Evolutionary conservation across 2,329 filamentous ascomycete species (phyloP).

Genomic region (Bipolaris zeicola): DNA sequence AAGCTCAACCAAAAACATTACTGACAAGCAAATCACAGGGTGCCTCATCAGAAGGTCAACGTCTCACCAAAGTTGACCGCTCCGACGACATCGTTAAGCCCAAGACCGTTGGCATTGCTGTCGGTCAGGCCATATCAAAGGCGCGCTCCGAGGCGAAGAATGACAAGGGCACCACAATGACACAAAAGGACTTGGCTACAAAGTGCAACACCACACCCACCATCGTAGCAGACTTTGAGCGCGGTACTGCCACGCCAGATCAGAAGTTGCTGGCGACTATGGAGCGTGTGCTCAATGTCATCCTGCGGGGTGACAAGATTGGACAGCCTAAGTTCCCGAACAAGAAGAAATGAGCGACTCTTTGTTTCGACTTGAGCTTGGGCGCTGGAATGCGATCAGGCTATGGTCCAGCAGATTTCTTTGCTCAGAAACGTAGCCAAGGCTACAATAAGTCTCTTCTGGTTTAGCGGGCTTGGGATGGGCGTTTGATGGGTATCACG

Average conservation of each 20-base stretch:
- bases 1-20: constrained; percentile 2
- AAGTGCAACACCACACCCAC: constrained; percentile 86
- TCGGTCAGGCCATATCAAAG: constrained; percentile 82
- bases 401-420: neutral
- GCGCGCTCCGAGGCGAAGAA: constrained; percentile 81
- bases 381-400: neutral
- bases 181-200: constrained; percentile 84
- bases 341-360: constrained; percentile 59
- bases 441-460: constrained; percentile 21
- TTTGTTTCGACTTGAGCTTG: neutral
- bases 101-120: constrained; percentile 77
- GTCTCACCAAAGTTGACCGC: constrained; percentile 96
- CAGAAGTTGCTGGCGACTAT: constrained; percentile 80
- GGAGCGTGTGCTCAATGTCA: constrained; percentile 85
- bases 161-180: constrained; percentile 74
- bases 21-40: constrained; percentile 23
- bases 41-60: constrained; percentile 77
- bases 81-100: constrained; percentile 97
- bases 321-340: constrained; percentile 78
- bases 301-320: constrained; percentile 84
- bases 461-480: constrained; percentile 35
- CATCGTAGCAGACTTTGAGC: constrained; percentile 84
- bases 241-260: constrained; percentile 76
- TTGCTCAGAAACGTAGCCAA: neutral
- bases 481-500: constrained; percentile 32